A percentile compares a stretch with the other conserved stretches of the same genome.
Evolutionary conservation across 1,284 basidiomycete genomes (phyloP).

Genomic region (Boletus sp.): DNA sequence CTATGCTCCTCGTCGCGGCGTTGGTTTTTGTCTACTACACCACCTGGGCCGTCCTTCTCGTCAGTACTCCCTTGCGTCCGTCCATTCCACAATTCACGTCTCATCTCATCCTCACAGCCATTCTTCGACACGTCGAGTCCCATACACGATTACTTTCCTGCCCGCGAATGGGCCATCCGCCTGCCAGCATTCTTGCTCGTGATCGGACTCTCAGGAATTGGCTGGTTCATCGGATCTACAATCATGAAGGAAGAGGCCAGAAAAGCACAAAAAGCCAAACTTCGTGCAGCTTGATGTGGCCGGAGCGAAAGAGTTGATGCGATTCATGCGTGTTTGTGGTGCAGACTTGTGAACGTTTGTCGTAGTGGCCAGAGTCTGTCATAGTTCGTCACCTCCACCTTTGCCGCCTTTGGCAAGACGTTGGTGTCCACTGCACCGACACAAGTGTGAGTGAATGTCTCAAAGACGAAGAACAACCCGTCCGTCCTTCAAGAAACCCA

Average conservation of each 20-base stretch:
- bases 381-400: no score
- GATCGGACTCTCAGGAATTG: conserved; percentile 73
- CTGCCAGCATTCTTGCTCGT: conserved; percentile 81
- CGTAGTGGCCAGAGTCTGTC: no score
- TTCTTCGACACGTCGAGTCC: conserved; percentile 75
- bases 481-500: conserved; percentile 22
- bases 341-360: no score
- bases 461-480: conserved; percentile 1
- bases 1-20: conserved; percentile 75
- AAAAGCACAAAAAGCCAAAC: conserved; percentile 53
- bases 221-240: conserved; percentile 74
- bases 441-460: no score
- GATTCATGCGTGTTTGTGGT: no score
- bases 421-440: no score
- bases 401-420: no score
- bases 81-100: conserved; percentile 2
- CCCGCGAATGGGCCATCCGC: conserved; percentile 87
- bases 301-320: background rate
- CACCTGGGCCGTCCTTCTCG: conserved; percentile 83
- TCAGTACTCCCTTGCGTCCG: conserved; percentile 37
- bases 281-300: conserved; percentile 47
- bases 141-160: conserved; percentile 76
- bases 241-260: conserved; percentile 72
- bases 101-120: conserved; percentile 58
- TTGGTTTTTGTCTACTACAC: conserved; percentile 88